Base-by-base conservation (phyloP, 257 asterid genomes). In the Forsythia viridissima region DNA sequence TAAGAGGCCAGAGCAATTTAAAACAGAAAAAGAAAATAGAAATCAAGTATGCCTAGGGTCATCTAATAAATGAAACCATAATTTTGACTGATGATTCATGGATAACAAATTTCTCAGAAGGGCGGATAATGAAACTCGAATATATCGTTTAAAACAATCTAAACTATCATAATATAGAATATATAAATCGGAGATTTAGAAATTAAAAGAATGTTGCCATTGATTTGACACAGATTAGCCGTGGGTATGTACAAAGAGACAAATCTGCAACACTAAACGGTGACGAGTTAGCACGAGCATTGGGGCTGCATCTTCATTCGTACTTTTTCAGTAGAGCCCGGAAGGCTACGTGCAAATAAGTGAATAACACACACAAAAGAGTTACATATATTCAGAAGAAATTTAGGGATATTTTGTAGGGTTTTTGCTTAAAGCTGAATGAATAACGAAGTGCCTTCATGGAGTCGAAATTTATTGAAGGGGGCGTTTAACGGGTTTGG, bases 31-130 rank as follows among this genome's bases (percentile, higher is more conserved):
- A 24, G 24, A 24, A 24, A 0, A 24, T 24, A 24, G 24, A 24
- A 24, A 24, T 24, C 24, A 24, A 24, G 24, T 24, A 24, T 24
- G 24, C 24, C 24, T 67, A 55, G 94, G 92, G 97, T 92, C 98
- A 90, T 89, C 87, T 89, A 40, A 89, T 90, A 93, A 92, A 90
- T 92, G 90, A 96, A 93, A 92, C 94, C 96, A 87, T 79, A 78
- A 11, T 74, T 86, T 40, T 44, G 18, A 2, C n/a, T 66, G 83
- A 21, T 89, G 67, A 96, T 88, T 92, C 97, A 93, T 70, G 0
- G 92, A 86, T 41, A 39, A 4, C 55, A 76, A 12, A 71, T 24
- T 24, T 85, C 92, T 93, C 97, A 90, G 96, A 92, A 88, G 94
- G 96, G 91, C 92, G 94, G 97, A 90, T 92, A 89, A 89, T 79